Percentiles rank a stretch among this genome's conserved stretches.
Evolutionary conservation across 371 early-diverging fungal species (phyloP).

Genomic region (Mucor mucedo): DNA sequence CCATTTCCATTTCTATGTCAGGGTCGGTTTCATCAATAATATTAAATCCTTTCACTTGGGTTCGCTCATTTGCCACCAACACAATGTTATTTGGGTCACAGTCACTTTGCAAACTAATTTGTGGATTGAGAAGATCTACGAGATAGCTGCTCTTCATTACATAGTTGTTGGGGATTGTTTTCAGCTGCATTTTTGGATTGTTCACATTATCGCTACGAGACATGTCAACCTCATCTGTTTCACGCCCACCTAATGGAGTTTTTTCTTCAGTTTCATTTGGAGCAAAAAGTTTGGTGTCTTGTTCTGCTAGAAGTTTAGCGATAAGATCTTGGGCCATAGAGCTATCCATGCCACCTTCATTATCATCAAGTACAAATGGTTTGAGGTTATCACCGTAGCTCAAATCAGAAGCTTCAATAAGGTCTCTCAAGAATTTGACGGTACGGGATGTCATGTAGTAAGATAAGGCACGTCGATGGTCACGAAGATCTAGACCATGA

Average conservation of each 20-base stretch:
- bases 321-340: conserved; percentile 60
- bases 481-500: conserved; percentile 52
- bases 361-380: conserved; percentile 26
- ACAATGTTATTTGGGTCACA: conserved; percentile 55
- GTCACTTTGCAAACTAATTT: conserved; percentile 68
- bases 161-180: conserved; percentile 58
- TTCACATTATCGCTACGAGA: conserved; percentile 52
- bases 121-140: conserved; percentile 74
- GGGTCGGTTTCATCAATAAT: conserved; percentile 63
- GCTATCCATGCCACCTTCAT: conserved; percentile 41
- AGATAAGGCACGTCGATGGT: conserved; percentile 45
- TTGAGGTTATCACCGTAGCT: conserved; percentile 17
- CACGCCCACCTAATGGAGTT: conserved; percentile 7
- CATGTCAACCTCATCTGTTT: conserved; percentile 17
- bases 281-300: conserved; percentile 54
- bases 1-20: conserved; percentile 59
- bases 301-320: conserved; percentile 53
- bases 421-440: conserved; percentile 53
- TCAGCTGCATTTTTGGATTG: conserved; percentile 48
- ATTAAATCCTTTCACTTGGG: conserved; percentile 64
- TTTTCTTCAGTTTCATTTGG: conserved; percentile 56
- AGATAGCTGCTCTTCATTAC: conserved; percentile 64
- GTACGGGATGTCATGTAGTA: conserved; percentile 59
- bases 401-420: conserved; percentile 29
- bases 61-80: conserved; percentile 67